Percentiles rank a stretch among this genome's conserved stretches.
phyloP scores from a whole-genome alignment of 495 filamentous ascomycete species.

The Parathielavia appendiculata region DNA sequence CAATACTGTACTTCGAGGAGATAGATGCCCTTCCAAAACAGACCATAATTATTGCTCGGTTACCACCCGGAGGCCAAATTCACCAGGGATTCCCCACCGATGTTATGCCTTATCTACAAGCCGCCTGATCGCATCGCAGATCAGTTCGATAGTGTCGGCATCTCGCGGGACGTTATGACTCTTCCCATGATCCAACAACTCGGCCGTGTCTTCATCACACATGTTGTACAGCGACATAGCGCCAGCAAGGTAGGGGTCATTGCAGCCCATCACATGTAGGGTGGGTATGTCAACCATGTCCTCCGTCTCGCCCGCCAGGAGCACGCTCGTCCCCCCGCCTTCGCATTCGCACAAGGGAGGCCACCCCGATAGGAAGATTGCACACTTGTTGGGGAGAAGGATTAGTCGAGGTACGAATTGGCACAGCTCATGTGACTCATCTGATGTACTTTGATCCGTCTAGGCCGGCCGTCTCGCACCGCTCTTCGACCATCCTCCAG shows the following conservation, averaged over 20 bases:
- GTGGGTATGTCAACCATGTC: slow-evolving; percentile 49
- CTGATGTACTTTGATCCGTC: slow-evolving; percentile 41
- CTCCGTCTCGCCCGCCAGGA: slow-evolving; percentile 44
- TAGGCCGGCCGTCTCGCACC: slow-evolving; percentile 33
- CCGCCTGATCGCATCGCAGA: too few species aligned
- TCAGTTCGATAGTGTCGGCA: slow-evolving; percentile 35
- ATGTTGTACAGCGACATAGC: slow-evolving; percentile 54
- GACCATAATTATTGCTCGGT: too few species aligned
- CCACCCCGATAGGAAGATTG: slow-evolving; percentile 51
- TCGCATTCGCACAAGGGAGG: slow-evolving; percentile 42
- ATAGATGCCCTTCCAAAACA: too few species aligned
- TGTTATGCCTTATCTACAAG: too few species aligned
- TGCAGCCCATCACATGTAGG: slow-evolving; percentile 52
- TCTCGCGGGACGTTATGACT: slow-evolving; percentile 52
- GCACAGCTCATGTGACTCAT: neutral
- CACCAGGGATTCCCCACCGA: too few species aligned
- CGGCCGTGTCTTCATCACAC: slow-evolving; percentile 40
- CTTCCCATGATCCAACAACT: slow-evolving; percentile 53
- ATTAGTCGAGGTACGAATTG: neutral
- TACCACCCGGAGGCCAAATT: too few species aligned
- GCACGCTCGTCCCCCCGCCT: slow-evolving; percentile 32
- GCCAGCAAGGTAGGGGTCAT: slow-evolving; percentile 50
- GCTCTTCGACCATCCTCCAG: slow-evolving; percentile 43
- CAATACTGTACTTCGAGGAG: too few species aligned
- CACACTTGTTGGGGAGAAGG: slow-evolving; percentile 31